phyloP scores from a whole-genome alignment of 208 protist genomes.

The Angomonas deanei region DNA sequence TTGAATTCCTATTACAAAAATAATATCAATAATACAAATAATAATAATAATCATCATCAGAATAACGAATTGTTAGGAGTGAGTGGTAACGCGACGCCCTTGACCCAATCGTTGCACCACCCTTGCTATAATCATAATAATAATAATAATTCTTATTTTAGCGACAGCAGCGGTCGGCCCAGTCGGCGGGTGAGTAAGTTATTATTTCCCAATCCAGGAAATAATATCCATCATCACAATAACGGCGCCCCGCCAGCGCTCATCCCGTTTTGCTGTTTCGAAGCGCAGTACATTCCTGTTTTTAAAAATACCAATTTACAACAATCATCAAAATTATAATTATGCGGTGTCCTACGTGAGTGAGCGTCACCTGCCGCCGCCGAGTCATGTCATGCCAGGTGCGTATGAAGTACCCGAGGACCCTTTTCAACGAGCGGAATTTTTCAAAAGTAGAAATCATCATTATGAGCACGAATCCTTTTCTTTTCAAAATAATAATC shows the following conservation, averaged over 20 bases:
- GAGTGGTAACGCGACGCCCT: neutral
- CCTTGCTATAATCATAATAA: neutral
- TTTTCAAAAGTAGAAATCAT: neutral
- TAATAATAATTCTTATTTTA: too few relatives aligned
- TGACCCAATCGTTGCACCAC: neutral
- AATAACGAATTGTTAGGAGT: neutral
- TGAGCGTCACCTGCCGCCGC: neutral
- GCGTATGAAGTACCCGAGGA: neutral
- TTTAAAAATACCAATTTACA: neutral
- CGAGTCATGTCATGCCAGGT: neutral
- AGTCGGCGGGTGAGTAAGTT: neutral
- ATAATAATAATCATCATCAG: conserved; percentile 3
- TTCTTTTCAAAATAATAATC: neutral
- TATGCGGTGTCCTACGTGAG: neutral
- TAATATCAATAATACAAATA: conserved; percentile 3
- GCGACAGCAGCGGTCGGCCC: neutral
- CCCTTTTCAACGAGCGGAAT: neutral
- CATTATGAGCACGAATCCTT: neutral
- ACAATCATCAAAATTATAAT: neutral
- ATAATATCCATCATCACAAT: neutral
- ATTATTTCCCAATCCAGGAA: neutral
- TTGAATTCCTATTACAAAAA: conserved; percentile 1
- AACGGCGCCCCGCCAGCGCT: neutral
- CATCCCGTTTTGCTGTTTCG: neutral
- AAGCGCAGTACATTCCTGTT: neutral